Conservation (phyloP, 192 early-diverging fungal genomes). For the Phlyctochytrium planicorne region DNA sequence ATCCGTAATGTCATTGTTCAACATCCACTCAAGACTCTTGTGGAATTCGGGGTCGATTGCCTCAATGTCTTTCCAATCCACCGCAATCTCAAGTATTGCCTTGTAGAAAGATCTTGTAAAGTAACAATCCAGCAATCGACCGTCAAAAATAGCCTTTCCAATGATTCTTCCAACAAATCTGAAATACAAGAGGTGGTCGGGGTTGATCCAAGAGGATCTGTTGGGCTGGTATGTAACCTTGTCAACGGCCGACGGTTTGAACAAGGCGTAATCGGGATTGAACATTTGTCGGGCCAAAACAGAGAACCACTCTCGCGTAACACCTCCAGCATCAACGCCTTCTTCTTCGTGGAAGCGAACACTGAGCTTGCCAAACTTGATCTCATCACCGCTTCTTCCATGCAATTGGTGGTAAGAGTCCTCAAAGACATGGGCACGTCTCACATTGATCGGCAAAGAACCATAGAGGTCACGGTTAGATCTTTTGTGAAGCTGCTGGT, state of each 20-base stretch:
- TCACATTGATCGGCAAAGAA: conserved; percentile 83
- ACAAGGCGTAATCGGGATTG: conserved; percentile 97
- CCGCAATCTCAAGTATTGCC: conserved; percentile 85
- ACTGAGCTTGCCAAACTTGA: conserved; percentile 88
- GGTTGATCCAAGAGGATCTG: conserved; percentile 84
- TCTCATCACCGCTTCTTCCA: conserved; percentile 85
- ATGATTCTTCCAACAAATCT: conserved; percentile 98
- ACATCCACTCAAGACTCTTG: conserved; percentile 97
- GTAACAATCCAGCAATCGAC: conserved; percentile 89
- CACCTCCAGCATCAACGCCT: conserved; percentile 96
- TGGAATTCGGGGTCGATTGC: conserved; percentile 96
- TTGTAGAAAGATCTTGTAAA: conserved; percentile 99
- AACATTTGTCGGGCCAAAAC: conserved; percentile 97
- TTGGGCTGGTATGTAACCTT: conserved; percentile 98
- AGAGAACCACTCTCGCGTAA: conserved; percentile 98
- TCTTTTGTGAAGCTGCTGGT: conserved; percentile 90
- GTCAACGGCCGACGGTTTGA: conserved; percentile 92
- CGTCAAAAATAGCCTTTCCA: conserved; percentile 99
- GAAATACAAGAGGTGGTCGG: conserved; percentile 93
- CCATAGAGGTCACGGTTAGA: conserved; percentile 64
- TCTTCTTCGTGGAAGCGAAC: conserved; percentile 96
- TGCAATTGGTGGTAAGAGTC: conserved; percentile 95
- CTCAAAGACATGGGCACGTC: conserved; percentile 91
- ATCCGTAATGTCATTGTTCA: conserved; percentile 94
- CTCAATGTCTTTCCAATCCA: conserved; percentile 97